These are phyloP conservation scores for Apiospora hydei DNA, from an alignment of 2,329 filamentous ascomycete genomes.

Conservation along the genomic window DNA sequence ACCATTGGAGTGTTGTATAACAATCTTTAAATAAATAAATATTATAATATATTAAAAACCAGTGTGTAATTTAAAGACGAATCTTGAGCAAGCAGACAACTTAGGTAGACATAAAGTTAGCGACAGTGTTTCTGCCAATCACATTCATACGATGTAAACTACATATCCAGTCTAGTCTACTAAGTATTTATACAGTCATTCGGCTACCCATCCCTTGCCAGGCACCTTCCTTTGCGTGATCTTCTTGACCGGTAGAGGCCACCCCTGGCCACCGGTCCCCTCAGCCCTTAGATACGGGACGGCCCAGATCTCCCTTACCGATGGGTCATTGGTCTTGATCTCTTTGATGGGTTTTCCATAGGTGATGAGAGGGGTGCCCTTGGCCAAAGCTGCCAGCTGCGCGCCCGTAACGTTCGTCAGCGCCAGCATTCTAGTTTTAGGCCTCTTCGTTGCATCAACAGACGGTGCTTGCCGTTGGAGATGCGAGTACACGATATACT, in stretches of 20 bases:
- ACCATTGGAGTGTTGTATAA: background rate
- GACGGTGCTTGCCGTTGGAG: conserved; percentile 72
- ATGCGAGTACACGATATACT: conserved; percentile 87
- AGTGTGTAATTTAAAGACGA: background rate
- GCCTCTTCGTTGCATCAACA: conserved; percentile 59
- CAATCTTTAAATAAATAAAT: background rate
- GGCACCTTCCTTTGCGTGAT: conserved; percentile 79
- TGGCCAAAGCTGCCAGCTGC: conserved; percentile 80
- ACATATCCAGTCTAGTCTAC: background rate
- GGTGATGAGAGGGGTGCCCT: conserved; percentile 82
- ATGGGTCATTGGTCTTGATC: conserved; percentile 58
- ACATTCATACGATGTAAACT: background rate
- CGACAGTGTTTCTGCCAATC: background rate
- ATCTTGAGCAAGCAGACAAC: background rate
- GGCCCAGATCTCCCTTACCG: conserved; percentile 79
- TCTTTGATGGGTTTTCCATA: conserved; percentile 94
- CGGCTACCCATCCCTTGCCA: conserved; percentile 78
- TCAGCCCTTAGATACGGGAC: conserved; percentile 79
- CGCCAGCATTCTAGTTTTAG: conserved; percentile 87
- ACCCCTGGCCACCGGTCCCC: conserved; percentile 71
- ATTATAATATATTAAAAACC: background rate
- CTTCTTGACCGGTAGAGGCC: conserved; percentile 86
- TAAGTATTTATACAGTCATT: conserved; percentile 44
- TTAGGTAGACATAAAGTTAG: background rate
- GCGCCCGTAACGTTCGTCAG: conserved; percentile 79